phyloP scores from a whole-genome alignment of 2,329 filamentous ascomycete genomes.

The Fusarium paranaense region DNA sequence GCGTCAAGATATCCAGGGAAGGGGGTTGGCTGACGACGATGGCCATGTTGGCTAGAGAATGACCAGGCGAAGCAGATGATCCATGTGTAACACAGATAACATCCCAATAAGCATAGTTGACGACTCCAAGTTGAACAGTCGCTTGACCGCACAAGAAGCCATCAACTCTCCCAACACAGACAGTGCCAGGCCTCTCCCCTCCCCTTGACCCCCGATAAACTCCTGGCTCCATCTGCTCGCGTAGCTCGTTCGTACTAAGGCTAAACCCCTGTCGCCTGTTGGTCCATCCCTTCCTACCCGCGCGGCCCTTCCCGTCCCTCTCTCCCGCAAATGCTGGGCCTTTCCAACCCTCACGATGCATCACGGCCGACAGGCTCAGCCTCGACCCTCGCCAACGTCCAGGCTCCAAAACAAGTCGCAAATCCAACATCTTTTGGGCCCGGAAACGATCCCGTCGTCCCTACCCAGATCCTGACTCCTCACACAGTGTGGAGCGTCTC shows the following conservation, averaged over 20 bases:
- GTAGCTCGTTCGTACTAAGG: background rate
- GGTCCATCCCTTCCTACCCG: conserved; percentile 29
- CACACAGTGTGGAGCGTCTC: conserved; percentile 33
- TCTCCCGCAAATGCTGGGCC: conserved; percentile 8
- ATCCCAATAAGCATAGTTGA: background rate
- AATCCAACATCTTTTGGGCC: background rate
- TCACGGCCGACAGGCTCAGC: background rate
- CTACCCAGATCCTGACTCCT: background rate
- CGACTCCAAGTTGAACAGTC: background rate
- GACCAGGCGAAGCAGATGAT: background rate
- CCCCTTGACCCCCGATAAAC: background rate
- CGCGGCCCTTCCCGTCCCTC: conserved; percentile 38
- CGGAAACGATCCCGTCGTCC: background rate
- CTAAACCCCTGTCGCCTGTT: conserved; percentile 28
- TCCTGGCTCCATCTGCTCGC: background rate
- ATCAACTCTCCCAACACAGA: background rate
- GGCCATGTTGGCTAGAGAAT: background rate
- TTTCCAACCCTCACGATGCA: conserved; percentile 11
- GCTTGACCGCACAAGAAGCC: background rate
- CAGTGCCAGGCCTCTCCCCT: background rate
- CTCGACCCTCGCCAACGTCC: background rate
- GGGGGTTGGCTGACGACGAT: background rate
- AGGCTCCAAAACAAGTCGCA: background rate
- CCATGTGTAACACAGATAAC: background rate
- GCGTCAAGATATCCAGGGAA: background rate